phyloP scores from a whole-genome alignment of 768 basidiomycete species.

The Termitomyces sp. region DNA sequence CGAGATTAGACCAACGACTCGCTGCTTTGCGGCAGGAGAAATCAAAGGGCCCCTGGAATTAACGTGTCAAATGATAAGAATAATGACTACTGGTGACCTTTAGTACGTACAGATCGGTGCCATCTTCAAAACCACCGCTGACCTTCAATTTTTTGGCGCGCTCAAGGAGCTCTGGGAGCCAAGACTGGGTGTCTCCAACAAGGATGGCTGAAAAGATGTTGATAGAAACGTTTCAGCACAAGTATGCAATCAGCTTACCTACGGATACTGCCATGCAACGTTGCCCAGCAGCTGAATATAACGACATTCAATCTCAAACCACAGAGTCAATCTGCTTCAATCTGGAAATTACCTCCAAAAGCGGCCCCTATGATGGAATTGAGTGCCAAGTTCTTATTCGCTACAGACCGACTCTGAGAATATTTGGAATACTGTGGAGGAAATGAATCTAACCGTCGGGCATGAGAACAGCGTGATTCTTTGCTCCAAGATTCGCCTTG shows the following conservation, averaged over 20 bases:
- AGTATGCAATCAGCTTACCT: slow-evolving; percentile 40
- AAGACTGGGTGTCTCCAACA: slow-evolving; percentile 74
- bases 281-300: slow-evolving; percentile 79
- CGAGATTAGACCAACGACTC: slow-evolving; percentile 71
- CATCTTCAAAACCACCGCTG: slow-evolving; percentile 86
- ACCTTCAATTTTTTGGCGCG: slow-evolving; percentile 78
- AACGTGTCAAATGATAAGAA: background rate
- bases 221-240: background rate
- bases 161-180: slow-evolving; percentile 86
- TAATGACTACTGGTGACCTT: background rate
- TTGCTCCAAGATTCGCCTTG: slow-evolving; percentile 81
- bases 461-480: slow-evolving; percentile 93
- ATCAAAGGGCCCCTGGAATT: slow-evolving; percentile 67
- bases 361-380: slow-evolving; percentile 94
- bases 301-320: slow-evolving; percentile 1
- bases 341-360: slow-evolving; percentile 66
- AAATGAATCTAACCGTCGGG: slow-evolving; percentile 69
- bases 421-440: background rate
- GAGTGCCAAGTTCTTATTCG: slow-evolving; percentile 87
- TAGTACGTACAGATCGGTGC: slow-evolving; percentile 68
- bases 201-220: slow-evolving; percentile 52
- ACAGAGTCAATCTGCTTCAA: slow-evolving; percentile 3
- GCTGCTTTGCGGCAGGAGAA: slow-evolving; percentile 76
- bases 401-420: slow-evolving; percentile 29
- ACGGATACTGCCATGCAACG: slow-evolving; percentile 97